Conservation (phyloP, 2,329 filamentous ascomycete genomes). For the Aureobasidium sp. region DNA sequence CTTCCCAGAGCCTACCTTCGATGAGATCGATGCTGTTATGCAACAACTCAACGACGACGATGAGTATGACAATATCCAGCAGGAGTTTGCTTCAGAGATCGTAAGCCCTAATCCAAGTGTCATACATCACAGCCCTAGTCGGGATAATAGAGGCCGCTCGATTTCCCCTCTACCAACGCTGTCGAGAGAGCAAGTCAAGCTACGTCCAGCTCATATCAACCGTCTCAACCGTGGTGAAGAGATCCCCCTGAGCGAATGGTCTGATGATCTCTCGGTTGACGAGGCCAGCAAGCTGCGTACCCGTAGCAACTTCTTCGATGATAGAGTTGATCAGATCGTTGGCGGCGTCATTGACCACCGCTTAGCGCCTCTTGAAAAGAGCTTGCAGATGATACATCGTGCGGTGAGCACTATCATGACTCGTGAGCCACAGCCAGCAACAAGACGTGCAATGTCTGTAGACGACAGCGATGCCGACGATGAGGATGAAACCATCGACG, state of each 20-base stretch:
- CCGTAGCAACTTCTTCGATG: constrained; percentile 82
- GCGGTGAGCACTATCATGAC: constrained; percentile 19
- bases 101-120: constrained; percentile 4
- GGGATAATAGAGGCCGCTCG: neutral
- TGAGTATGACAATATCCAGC: neutral
- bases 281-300: constrained; percentile 60
- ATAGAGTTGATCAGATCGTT: constrained; percentile 79
- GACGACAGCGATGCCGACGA: constrained; percentile 89
- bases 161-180: constrained; percentile 10
- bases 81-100: constrained; percentile 34
- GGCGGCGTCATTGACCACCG: constrained; percentile 66
- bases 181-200: constrained; percentile 3
- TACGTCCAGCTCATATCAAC: constrained; percentile 35
- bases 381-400: constrained; percentile 63
- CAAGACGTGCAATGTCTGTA: constrained; percentile 33
- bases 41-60: constrained; percentile 67
- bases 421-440: constrained; percentile 23
- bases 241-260: constrained; percentile 80
- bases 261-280: constrained; percentile 54
- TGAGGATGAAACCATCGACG: constrained; percentile 52
- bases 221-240: constrained; percentile 55
- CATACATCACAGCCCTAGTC: neutral
- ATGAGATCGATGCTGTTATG: constrained; percentile 92
- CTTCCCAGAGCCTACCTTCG: constrained; percentile 46
- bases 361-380: constrained; percentile 71